Conservation (phyloP, 768 basidiomycete species). For the Boletellus emodensis region DNA sequence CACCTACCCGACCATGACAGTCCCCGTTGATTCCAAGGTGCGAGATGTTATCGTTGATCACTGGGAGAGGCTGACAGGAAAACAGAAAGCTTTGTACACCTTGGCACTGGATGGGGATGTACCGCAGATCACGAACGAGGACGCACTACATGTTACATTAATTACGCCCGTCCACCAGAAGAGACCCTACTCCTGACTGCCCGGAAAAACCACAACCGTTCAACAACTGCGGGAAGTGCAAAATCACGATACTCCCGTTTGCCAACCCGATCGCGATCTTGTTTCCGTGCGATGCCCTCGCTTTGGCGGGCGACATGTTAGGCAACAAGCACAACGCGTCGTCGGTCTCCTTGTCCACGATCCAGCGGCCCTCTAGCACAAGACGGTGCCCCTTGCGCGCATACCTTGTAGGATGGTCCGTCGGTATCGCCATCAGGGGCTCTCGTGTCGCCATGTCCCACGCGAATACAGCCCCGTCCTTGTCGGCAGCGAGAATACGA, state of each 20-base stretch:
- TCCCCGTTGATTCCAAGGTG: too few species aligned
- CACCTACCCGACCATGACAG: too few species aligned
- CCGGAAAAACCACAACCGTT: neutral
- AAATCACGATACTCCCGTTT: conserved; percentile 27
- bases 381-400: conserved; percentile 5
- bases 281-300: conserved; percentile 18
- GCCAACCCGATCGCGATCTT: conserved; percentile 26
- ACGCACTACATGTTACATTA: too few species aligned
- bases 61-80: too few species aligned
- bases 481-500: conserved; percentile 25
- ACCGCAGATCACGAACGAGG: too few species aligned
- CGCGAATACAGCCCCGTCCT: conserved; percentile 21
- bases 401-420: conserved; percentile 16
- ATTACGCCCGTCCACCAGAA: too few species aligned
- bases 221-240: conserved; percentile 21
- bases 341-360: conserved; percentile 18
- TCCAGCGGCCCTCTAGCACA: conserved; percentile 21
- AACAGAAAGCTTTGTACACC: too few species aligned
- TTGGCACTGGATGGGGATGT: too few species aligned
- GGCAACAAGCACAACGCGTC: conserved; percentile 20
- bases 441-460: conserved; percentile 24
- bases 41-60: too few species aligned
- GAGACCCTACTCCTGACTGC: too few species aligned
- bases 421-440: conserved; percentile 15
- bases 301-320: conserved; percentile 27